Conservation (phyloP, 176 grass and related monocot species). For the Dendrocalamus sinicus region DNA sequence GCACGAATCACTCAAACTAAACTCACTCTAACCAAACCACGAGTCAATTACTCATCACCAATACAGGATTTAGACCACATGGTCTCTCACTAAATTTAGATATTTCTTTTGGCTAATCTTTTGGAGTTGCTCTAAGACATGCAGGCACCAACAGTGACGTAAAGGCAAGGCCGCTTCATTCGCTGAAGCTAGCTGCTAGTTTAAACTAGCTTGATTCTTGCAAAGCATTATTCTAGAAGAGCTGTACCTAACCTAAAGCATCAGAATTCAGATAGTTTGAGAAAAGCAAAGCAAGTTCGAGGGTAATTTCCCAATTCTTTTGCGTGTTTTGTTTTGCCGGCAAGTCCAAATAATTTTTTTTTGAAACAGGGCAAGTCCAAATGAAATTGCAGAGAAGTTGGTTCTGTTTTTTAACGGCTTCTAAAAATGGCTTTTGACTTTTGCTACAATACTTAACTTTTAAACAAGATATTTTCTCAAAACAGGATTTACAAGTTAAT, state of each 20-base stretch:
- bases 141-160: background rate
- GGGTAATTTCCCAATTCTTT: background rate
- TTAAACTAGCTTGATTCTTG: background rate
- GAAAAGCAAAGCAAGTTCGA: background rate
- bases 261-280: background rate
- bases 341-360: background rate
- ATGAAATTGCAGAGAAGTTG: constrained; percentile 13
- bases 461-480: accelerated
- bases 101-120: too few relatives aligned
- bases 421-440: accelerated
- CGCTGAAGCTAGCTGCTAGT: background rate
- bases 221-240: constrained; percentile 4
- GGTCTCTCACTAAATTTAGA: too few relatives aligned
- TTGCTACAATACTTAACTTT: too few relatives aligned
- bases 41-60: too few relatives aligned
- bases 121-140: too few relatives aligned
- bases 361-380: background rate
- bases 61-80: too few relatives aligned
- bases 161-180: background rate
- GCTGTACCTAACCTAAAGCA: constrained; percentile 30
- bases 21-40: too few relatives aligned
- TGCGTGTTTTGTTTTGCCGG: background rate
- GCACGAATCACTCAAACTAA: too few relatives aligned
- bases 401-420: too few relatives aligned
- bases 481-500: too few relatives aligned